Conservation (phyloP, 2,329 filamentous ascomycete species). For the Colletotrichum agaves region DNA sequence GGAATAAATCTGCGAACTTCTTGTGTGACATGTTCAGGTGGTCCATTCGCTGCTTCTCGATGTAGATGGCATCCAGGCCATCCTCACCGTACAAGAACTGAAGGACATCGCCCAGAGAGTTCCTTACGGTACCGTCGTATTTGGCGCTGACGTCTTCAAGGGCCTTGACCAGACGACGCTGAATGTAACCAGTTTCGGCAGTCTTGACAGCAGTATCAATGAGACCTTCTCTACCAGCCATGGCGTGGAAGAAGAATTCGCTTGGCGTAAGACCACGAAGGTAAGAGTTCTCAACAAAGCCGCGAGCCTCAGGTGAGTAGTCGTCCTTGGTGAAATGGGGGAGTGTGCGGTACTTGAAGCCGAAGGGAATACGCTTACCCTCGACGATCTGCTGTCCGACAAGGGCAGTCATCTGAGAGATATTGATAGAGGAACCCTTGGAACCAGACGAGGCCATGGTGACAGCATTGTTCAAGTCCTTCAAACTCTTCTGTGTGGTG, state of each 20-base stretch:
- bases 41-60: slow-evolving; percentile 92
- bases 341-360: slow-evolving; percentile 97
- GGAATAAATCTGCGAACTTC: slow-evolving; percentile 84
- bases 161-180: slow-evolving; percentile 97
- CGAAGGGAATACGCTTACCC: slow-evolving; percentile 98
- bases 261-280: slow-evolving; percentile 93
- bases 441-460: slow-evolving; percentile 97
- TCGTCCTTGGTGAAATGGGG: slow-evolving; percentile 99
- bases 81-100: slow-evolving; percentile 99
- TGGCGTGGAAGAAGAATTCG: slow-evolving; percentile 99
- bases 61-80: slow-evolving; percentile 90
- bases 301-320: slow-evolving; percentile 95
- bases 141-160: slow-evolving; percentile 97
- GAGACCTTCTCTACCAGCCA: slow-evolving; percentile 99
- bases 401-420: slow-evolving; percentile 98
- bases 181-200: slow-evolving; percentile 98
- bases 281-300: slow-evolving; percentile 99
- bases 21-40: slow-evolving; percentile 82
- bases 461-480: slow-evolving; percentile 95
- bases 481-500: slow-evolving; percentile 89
- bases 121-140: slow-evolving; percentile 96
- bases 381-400: slow-evolving; percentile 99
- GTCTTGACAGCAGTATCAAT: slow-evolving; percentile 99
- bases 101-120: slow-evolving; percentile 94
- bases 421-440: slow-evolving; percentile 99